Evolutionary conservation across 768 basidiomycete species (phyloP).

Genomic region (Hygrophorus russula): DNA sequence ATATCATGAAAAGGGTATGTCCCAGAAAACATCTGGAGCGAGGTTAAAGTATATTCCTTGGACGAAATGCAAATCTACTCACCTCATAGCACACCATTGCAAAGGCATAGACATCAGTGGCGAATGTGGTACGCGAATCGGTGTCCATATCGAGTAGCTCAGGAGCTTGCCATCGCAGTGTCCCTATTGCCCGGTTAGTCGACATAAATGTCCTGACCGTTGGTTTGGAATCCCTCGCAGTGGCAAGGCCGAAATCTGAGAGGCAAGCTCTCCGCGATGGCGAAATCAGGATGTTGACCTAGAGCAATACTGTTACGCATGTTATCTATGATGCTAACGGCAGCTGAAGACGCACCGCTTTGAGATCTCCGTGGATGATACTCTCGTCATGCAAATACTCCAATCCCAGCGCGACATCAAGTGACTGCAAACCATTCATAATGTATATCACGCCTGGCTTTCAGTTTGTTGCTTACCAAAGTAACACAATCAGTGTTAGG

Average conservation of each 20-base stretch:
- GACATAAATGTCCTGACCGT: slow-evolving; percentile 11
- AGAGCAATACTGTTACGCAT: not conserved
- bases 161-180: slow-evolving; percentile 25
- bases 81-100: slow-evolving; percentile 30
- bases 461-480: slow-evolving; percentile 3
- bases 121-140: slow-evolving; percentile 4
- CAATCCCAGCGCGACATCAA: slow-evolving; percentile 21
- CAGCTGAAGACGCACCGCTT: slow-evolving; percentile 28
- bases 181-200: slow-evolving; percentile 13
- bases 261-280: slow-evolving; percentile 29
- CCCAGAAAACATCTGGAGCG: slow-evolving; percentile 15
- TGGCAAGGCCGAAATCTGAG: slow-evolving; percentile 38
- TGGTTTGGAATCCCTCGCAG: slow-evolving; percentile 12
- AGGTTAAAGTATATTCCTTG: not conserved
- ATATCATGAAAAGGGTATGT: slow-evolving; percentile 17
- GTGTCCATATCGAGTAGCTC: slow-evolving; percentile 19
- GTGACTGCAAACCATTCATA: slow-evolving; percentile 12
- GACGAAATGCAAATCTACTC: not conserved
- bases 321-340: not conserved
- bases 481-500: slow-evolving; percentile 11
- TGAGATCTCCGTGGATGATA: slow-evolving; percentile 35
- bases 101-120: slow-evolving; percentile 29
- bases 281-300: slow-evolving; percentile 39
- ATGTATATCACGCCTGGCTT: not conserved
- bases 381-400: slow-evolving; percentile 21